Evolutionary conservation across 305 asterid species (phyloP), one percentile per base, ranked within the genome.

Genomic region (Rubia peregrina): DNA sequence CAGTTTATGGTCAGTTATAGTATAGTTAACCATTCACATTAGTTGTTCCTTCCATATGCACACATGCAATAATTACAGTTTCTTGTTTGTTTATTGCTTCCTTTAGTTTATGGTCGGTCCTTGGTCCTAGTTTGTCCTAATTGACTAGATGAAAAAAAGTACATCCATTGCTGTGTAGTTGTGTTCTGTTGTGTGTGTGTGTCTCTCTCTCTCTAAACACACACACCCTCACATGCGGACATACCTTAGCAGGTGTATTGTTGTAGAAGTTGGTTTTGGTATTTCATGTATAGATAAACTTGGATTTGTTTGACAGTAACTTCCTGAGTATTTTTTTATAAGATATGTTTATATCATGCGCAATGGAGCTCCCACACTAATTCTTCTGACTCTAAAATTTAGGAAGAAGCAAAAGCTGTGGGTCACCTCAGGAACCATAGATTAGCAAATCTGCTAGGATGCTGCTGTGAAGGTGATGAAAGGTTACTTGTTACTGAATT

Each of bases 401-500:
- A 65, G 69, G 69, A 65, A 48, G 69, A 65, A 26, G 69, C 69
- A 10, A n/a, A 26, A 26, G 38, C 11, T 16, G 69, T 65, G 8
- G 69, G 69, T 46, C 22, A 65, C 14, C 48, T 65, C 55, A 65
- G 69, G 69, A 22, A 42, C 16, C 55, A 13, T 7, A 42, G 69
- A 30, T 16, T 65, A 48, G 69, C 69, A 42, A 65, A 65, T 65
- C 48, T 65, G 69, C 24, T 65, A 4, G 69, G 69, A 0, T 65
- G 26, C 55, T 65, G 69, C 55, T 65, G 69, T 21, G 69, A 65
- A 41, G 69, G 69, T 19, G 69, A 65, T 65, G 69, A 65, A 48
- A 41, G 69, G 36, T 65, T 65, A 26, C 48, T 65, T 14, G 69
- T 65, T 41, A 55, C 69, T 43, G 69, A 65, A 30, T 65, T n/a